Percentiles rank a stretch among this genome's conserved stretches.
Conservation (phyloP, 116 monocot species). For the Cymodocea nodosa region DNA sequence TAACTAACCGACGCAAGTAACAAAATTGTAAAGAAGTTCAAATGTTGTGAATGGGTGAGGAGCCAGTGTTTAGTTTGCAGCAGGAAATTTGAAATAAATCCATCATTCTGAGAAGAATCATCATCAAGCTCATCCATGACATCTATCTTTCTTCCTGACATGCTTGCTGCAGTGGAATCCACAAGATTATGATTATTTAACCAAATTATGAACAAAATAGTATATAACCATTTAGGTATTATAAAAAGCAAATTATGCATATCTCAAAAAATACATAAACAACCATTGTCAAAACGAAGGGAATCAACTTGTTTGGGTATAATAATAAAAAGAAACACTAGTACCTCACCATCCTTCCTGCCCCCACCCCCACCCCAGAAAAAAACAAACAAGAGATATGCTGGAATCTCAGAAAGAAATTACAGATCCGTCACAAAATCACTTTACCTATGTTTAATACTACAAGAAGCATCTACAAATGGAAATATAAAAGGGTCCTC, state of each 20-base stretch:
- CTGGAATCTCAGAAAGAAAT: too few relatives aligned
- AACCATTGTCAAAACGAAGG: neutral
- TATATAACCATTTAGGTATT: too few relatives aligned
- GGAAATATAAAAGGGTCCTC: too few relatives aligned
- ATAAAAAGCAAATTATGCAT: neutral
- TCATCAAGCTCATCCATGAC: constrained; percentile 47
- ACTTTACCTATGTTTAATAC: too few relatives aligned
- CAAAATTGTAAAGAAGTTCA: constrained; percentile 70
- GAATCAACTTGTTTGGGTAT: too few relatives aligned
- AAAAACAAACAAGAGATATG: too few relatives aligned
- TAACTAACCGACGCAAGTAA: constrained; percentile 67
- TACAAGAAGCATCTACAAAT: too few relatives aligned
- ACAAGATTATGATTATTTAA: neutral
- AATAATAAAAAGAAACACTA: too few relatives aligned
- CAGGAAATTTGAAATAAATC: constrained; percentile 20
- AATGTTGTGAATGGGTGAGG: constrained; percentile 47
- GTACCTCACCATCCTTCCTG: too few relatives aligned
- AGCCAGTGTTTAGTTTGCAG: constrained; percentile 48
- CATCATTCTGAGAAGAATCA: constrained; percentile 19
- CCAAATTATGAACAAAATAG: neutral
- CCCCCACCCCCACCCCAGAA: too few relatives aligned
- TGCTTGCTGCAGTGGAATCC: constrained; percentile 36
- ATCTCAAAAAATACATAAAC: neutral
- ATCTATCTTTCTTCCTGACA: constrained; percentile 46
- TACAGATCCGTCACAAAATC: too few relatives aligned